Evolutionary conservation across 176 grass and related monocot genomes (phyloP).

Genomic region (Alloteropsis semialata): DNA sequence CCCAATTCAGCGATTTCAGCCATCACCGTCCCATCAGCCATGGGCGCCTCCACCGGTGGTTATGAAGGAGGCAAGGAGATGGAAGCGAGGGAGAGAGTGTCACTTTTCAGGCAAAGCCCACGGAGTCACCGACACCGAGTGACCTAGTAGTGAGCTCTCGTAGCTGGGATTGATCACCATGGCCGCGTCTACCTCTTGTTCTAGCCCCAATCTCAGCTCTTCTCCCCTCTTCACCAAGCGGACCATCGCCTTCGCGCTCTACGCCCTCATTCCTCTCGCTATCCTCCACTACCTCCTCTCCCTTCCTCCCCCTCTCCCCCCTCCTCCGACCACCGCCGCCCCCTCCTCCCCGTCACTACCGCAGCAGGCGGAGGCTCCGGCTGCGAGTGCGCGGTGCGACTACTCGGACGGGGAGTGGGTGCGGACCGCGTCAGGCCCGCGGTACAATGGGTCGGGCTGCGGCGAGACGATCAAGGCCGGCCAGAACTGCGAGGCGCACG

Average conservation of each 20-base stretch:
- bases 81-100: no score
- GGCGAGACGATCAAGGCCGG: slow-evolving; percentile 61
- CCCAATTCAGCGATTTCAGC: no score
- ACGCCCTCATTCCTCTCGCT: no score
- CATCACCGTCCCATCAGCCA: no score
- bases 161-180: slow-evolving; percentile 5
- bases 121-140: no score
- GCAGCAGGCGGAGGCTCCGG: not conserved
- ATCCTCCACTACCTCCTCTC: slow-evolving; percentile 33
- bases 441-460: slow-evolving; percentile 72
- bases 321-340: not conserved
- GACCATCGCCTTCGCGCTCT: no score
- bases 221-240: no score
- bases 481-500: slow-evolving; percentile 71
- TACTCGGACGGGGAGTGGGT: slow-evolving; percentile 68
- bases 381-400: slow-evolving; percentile 22
- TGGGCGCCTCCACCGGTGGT: no score
- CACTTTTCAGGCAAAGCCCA: no score
- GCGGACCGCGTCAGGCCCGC: slow-evolving; percentile 16
- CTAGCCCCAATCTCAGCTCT: not conserved
- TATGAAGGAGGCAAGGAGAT: no score
- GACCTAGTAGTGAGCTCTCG: no score
- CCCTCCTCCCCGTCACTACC: not conserved
- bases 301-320: not conserved
- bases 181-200: not conserved